phyloP scores from a whole-genome alignment of 2,329 filamentous ascomycete genomes.

The Xylaria digitata region DNA sequence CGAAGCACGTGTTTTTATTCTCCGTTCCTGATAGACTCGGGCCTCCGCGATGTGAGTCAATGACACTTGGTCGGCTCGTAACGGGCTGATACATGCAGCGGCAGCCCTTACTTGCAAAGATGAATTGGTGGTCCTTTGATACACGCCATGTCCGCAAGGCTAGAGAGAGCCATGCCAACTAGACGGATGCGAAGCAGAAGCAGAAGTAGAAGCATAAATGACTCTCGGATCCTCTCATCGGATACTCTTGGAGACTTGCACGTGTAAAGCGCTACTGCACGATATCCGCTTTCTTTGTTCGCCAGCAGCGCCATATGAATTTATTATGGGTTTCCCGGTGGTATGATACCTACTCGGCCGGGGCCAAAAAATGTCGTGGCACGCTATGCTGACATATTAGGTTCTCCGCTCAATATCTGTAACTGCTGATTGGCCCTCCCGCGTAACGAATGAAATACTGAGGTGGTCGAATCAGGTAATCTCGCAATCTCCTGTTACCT shows the following conservation, averaged over 20 bases:
- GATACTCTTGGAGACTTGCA: slow-evolving; percentile 20
- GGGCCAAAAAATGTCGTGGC: slow-evolving; percentile 25
- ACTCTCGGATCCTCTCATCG: slow-evolving; percentile 18
- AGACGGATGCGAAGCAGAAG: background rate
- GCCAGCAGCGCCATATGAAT: slow-evolving; percentile 18
- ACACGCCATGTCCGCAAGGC: slow-evolving; percentile 6
- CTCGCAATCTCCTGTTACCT: slow-evolving; percentile 1
- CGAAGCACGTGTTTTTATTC: slow-evolving; percentile 39
- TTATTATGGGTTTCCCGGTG: slow-evolving; percentile 1
- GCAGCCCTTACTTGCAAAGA: background rate
- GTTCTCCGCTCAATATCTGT: slow-evolving; percentile 10
- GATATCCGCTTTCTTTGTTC: slow-evolving; percentile 12
- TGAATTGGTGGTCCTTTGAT: slow-evolving; percentile 11
- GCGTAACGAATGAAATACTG: background rate
- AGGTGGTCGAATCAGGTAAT: slow-evolving; percentile 5
- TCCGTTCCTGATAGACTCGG: slow-evolving; percentile 30
- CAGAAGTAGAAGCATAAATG: background rate
- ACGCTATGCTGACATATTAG: slow-evolving; percentile 27
- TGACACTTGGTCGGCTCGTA: slow-evolving; percentile 13
- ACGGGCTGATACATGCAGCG: slow-evolving; percentile 15
- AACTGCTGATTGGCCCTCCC: slow-evolving; percentile 19
- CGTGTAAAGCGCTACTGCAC: slow-evolving; percentile 16
- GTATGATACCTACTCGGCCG: slow-evolving; percentile 9
- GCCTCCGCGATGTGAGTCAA: background rate
- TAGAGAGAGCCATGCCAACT: background rate